Base-by-base conservation (phyloP, 2,329 filamentous ascomycete genomes). In the Venturiaceae sp. region DNA sequence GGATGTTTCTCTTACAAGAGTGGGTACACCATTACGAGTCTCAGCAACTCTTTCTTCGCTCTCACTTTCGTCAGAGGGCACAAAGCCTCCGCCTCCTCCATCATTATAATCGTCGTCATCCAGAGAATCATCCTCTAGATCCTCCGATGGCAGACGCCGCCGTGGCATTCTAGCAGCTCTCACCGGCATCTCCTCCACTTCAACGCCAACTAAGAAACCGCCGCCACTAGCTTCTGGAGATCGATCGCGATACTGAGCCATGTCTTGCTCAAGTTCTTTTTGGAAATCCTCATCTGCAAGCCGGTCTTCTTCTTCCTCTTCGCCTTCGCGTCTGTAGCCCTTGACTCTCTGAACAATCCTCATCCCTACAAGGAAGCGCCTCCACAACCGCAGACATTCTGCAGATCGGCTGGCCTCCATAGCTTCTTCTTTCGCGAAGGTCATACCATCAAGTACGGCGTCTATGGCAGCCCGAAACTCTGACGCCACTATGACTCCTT, bases 401-500 rank as follows among this genome's bases (percentile, higher is more conserved):
- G 70, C 64, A 32, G 74, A 78, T 57, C 77, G 73, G 39, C 74
- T 70, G 36, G 84, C 81, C 54, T 83, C 77, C 64, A 87, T 84
- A 19, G 81, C 76, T 66, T 87, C 80, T 21, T 80, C 79, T 62
- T 83, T 80, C 62, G 88, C 77, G 60, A 90, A 82, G 33, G 82
- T 78, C 52, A 97, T 74, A 0, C 83, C 87, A 13, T 76, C 75
- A 19, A 95, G 78, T 0, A 89, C 85, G 4, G 83, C 84, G 59
- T 81, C 74, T 0, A 96, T 78, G 0, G 87, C 91, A 58, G 92
- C 88, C 7, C 76, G 79, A 61, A 85, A 83, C 68, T 92, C 87
- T 16, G 73, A 69, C 0, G 91, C 86, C 1, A 95, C 83, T 0
- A 99, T 84, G 1, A 87, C 81, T 1, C 94, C 94, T 37, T 83